Base-by-base conservation (phyloP, 257 asterid species). In the Nicotiana noctiflora region DNA sequence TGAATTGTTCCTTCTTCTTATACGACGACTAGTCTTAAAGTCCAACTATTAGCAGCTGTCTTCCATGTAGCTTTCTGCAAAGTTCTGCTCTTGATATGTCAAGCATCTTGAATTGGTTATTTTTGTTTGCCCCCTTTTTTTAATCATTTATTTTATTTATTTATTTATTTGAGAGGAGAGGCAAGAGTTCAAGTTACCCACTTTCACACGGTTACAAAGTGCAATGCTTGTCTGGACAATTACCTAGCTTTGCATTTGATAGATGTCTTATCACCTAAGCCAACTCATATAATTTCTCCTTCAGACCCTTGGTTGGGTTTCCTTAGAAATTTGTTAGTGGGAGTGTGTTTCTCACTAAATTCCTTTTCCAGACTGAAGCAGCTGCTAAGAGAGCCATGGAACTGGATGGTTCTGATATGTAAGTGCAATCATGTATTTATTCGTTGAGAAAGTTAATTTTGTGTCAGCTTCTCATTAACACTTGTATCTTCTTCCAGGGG, bases 381-480 rank as follows among this genome's bases (percentile, higher is more conserved):
- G 98, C 99, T 8, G 91, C 97, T 82, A 90, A 86, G 86, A 88
- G 99, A 87, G 98, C 98, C 23, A 87, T 94, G 88, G 94, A 92
- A 56, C 89, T 96, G 84, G 97, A 93, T 82, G 96, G 98, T 81
- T 92, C 98, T 2, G 98, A 96, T 90, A 96, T 96, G 97, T 90
- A 89, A 88, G 97, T 86, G 59, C 78, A 49, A 49, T 46, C 59
- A 62, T 55, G 79, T 51, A 64, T 63, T 63, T 17, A 8, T 23
- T 44, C n/a, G 5, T 46, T 64, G 29, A 23, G 61, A 74, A 49
- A 74, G 44, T 49, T 74, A 49, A 49, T 74, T 12, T 74, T 49
- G 40, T 13, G 14, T 6, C 23, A n/a, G 15, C 34, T 13, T 44
- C 51, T 79, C 76, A 62, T 37, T 61, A 14, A 60, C 57, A 56